Base-by-base conservation (phyloP, 495 filamentous ascomycete species). In the Neurospora discreta region DNA sequence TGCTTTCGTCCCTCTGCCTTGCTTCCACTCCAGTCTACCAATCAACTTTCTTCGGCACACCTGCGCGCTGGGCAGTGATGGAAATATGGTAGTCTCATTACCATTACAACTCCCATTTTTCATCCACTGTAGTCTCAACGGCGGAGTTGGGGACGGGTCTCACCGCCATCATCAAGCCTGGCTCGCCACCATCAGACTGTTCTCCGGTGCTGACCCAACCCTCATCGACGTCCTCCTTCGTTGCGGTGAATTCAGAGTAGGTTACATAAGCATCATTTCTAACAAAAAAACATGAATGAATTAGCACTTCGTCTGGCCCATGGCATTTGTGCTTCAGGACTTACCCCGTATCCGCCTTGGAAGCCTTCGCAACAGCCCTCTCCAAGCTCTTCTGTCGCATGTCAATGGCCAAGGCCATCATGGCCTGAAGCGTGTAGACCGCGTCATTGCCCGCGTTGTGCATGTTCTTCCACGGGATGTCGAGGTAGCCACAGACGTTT, bases 401-500 rank as follows among this genome's bases (percentile, higher is more conserved):
- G 76, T 80, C 83, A 72, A 93, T 77, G 60, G 87, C 84, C 74
- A 97, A 86, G 15, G 81, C 86, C 13, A 98, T 78, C 84, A 97
- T 85, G 38, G 88, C 91, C 73, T 90, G 88, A 72, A 98, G 77
- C 0, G 95, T 95, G 79, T 92, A 97, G 7, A 87, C 88, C 5
- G 95, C 95, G 77, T 99, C 95, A 77, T 99, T 99, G n/a, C 95
- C 88, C 4, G 91, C 95, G 75, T 98, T 98, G 80, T 99, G 95
- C 58, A 94, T 82, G 74, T 94, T 81, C 81, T 84, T 85, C 7
- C 81, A 86, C 2, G 78, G 75, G 15, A 96, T 85, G 13, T 83
- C 88, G 40, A 97, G 78, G n/a, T 88, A 85, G 65, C 77, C 71
- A 39, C 97, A 85, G n/a, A 96, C 80, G 15, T 40, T 76, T 3